Evolutionary conservation across 441 rosid species (phyloP).

Genomic region (Gossypium lobatum): DNA sequence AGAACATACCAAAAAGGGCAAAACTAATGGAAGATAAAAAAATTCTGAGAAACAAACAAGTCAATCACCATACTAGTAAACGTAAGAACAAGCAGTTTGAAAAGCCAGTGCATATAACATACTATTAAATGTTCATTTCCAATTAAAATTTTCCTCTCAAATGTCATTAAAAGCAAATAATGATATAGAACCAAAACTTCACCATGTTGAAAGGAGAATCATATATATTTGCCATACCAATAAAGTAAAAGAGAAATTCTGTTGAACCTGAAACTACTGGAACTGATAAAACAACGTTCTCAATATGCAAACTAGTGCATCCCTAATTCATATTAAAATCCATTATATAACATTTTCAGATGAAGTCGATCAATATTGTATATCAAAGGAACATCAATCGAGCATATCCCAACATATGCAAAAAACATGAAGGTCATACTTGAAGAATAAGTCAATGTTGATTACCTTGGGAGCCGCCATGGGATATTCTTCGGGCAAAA

Average conservation of each 20-base stretch:
- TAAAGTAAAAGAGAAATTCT: not conserved
- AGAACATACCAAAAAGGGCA: not conserved
- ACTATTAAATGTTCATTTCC: not conserved
- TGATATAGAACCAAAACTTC: not conserved
- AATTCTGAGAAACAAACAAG: not conserved
- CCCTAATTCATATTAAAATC: too few relatives aligned
- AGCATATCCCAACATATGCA: too few relatives aligned
- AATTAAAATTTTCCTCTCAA: not conserved
- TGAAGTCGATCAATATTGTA: too few relatives aligned
- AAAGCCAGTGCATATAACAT: not conserved
- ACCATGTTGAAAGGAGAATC: not conserved
- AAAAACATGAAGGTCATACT: not conserved
- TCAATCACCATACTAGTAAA: too few relatives aligned
- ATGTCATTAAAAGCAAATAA: not conserved
- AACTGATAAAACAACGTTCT: not conserved
- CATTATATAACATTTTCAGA: too few relatives aligned
- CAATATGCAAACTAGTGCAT: too few relatives aligned
- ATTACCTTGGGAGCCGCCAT: constrained; percentile 99
- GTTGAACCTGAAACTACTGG: not conserved
- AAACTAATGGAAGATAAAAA: not conserved
- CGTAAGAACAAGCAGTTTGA: not conserved
- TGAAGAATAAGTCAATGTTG: not conserved
- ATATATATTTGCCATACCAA: not conserved
- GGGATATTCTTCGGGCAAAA: constrained; percentile 98
- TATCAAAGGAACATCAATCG: too few relatives aligned